phyloP scores from a whole-genome alignment of 352 stramenopile genomes.

The Phytophthora pisi region DNA sequence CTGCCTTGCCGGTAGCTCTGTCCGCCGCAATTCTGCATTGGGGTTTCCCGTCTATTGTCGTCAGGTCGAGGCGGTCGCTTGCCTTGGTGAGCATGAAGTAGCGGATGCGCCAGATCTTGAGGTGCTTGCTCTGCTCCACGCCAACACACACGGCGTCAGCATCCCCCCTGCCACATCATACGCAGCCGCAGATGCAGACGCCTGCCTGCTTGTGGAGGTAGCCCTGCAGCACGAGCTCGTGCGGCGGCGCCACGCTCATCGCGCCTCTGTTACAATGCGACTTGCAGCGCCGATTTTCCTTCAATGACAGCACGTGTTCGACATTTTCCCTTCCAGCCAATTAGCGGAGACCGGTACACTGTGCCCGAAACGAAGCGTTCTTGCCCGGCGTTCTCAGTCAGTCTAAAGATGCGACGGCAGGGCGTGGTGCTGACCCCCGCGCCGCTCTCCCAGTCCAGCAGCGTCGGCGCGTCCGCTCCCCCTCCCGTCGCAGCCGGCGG shows the following conservation, averaged over 20 bases:
- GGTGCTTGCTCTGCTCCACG: slow-evolving; percentile 71
- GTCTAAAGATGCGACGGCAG: slow-evolving; percentile 28
- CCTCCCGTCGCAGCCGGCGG: slow-evolving; percentile 1
- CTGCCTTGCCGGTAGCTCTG: not conserved
- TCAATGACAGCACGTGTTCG: not conserved
- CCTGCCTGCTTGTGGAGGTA: slow-evolving; percentile 87
- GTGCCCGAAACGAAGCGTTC: not conserved
- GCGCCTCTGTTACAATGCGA: slow-evolving; percentile 5
- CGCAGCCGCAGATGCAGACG: not conserved
- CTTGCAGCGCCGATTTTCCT: not conserved
- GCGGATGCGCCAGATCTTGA: slow-evolving; percentile 88
- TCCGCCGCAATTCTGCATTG: not conserved
- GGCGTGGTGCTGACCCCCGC: slow-evolving; percentile 7
- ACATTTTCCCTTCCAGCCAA: not conserved
- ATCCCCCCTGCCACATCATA: not conserved
- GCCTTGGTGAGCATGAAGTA: slow-evolving; percentile 86
- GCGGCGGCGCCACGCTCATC: slow-evolving; percentile 58
- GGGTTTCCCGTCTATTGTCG: not conserved
- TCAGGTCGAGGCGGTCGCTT: slow-evolving; percentile 9
- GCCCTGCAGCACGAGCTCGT: slow-evolving; percentile 69
- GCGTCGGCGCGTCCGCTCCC: not conserved
- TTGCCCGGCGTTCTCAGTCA: not conserved
- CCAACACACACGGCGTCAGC: not conserved
- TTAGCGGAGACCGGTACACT: not conserved
- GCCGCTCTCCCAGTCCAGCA: not conserved